Percentiles rank a stretch among this genome's conserved stretches.
Evolutionary conservation across 768 basidiomycete genomes (phyloP).

Genomic region (Peribolospora kevripleyi): DNA sequence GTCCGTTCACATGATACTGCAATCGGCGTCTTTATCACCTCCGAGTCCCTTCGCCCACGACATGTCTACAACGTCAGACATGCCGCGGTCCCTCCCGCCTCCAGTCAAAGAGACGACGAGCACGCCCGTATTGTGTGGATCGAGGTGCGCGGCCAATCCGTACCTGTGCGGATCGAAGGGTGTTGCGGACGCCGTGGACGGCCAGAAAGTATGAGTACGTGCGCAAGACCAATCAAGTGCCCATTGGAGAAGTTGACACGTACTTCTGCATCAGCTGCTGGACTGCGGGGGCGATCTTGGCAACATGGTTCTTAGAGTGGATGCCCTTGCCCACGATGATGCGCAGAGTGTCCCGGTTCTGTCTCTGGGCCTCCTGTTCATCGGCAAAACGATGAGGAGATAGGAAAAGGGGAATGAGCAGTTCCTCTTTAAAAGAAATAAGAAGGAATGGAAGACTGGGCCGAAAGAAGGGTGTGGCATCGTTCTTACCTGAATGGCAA

Average conservation of each 20-base stretch:
- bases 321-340: constrained; percentile 83
- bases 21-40: too few species aligned
- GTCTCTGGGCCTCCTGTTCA: constrained; percentile 31
- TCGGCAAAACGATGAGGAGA: not conserved
- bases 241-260: not conserved
- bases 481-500: constrained; percentile 25
- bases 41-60: too few species aligned
- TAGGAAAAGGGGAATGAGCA: not conserved
- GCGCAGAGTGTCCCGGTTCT: constrained; percentile 39
- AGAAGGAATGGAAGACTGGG: not conserved
- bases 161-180: constrained; percentile 30
- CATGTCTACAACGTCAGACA: not conserved
- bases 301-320: constrained; percentile 48
- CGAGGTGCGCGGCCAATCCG: constrained; percentile 43
- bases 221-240: not conserved
- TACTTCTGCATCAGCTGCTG: constrained; percentile 59
- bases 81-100: constrained; percentile 13
- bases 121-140: constrained; percentile 61
- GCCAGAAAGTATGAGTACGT: not conserved
- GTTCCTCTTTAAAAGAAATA: not conserved
- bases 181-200: not conserved
- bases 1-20: too few species aligned
- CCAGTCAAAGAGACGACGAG: constrained; percentile 48
- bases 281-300: constrained; percentile 80
- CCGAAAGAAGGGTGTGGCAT: not conserved